Evolutionary conservation across 768 basidiomycete species (phyloP), one percentile per base, ranked within the genome.

Genomic region (Rhodosporidiobolus sp.): DNA sequence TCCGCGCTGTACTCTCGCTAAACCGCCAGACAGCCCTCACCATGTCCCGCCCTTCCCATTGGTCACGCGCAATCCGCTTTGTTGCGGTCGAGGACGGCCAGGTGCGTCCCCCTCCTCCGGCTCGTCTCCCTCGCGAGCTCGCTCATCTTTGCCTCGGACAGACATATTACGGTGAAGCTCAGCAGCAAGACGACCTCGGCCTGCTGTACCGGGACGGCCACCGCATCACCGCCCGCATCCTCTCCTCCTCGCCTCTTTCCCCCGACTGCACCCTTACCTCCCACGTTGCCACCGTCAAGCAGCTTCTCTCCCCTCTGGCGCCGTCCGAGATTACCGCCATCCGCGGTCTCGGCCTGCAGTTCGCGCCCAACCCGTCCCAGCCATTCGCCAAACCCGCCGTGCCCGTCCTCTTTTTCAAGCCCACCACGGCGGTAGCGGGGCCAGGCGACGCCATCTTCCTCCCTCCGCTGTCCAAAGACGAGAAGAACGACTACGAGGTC

Each of bases 351-450:
- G 75, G 71, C 1, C 60, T 65, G 0, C 75, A 76, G 58, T 76
- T 64, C 62, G 17, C 59, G 2, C n/a, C 58, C 35, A 59, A 43
- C 48, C 49, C 67, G 54, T 10, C 45, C 9, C 10, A 55, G 14
- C 55, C 61, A 0, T 26, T 26, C 2, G 2, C 17, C 6, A 60
- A 50, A 17, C 80, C 81, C 3, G 65, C 63, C 6, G 75, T 79
- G 24, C 79, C 79, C 12, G 75, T 75, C 0, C 63, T 82, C 10
- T 82, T 82, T 61, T 68, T 77, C 69, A 83, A 83, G 70, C 80
- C 82, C 4, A 26, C 70, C 0, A 77, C 75, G 0, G 34, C 80
- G 0, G 58, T 83, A 32, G 73, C 73, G 7, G 79, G 80, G 30
- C 81, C 82, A 0, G 77, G 72, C 38, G 63, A 73, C 8, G 79